A percentile compares a stretch with the other conserved stretches of the same genome.
phyloP scores from a whole-genome alignment of 495 filamentous ascomycete genomes.

The Daldinia caldariorum region DNA sequence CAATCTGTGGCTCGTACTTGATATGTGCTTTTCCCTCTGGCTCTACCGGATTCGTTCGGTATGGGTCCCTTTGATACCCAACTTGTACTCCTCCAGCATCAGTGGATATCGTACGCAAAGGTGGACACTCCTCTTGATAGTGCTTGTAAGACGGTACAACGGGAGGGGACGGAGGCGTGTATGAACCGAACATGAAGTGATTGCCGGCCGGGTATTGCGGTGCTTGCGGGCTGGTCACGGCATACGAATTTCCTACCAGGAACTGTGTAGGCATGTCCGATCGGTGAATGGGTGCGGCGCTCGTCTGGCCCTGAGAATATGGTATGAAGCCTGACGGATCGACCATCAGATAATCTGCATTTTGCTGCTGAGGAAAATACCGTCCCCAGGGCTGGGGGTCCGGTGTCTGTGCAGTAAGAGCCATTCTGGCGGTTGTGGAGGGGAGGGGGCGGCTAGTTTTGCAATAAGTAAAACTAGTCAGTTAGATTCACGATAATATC shows the following conservation, averaged over 20 bases:
- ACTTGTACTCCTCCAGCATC: constrained; percentile 15
- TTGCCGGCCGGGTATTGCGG: constrained; percentile 49
- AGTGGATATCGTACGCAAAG: constrained; percentile 27
- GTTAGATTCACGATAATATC: constrained; percentile 21
- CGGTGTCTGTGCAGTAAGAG: constrained; percentile 50
- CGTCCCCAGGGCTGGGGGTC: constrained; percentile 52
- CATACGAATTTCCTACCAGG: constrained; percentile 49
- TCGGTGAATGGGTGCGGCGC: constrained; percentile 45
- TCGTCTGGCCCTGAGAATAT: constrained; percentile 48
- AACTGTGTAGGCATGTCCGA: constrained; percentile 47
- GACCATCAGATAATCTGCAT: constrained; percentile 52
- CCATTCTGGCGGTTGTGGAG: constrained; percentile 48
- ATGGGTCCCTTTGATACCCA: constrained; percentile 25
- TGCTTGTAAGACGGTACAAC: constrained; percentile 51
- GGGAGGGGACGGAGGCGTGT: constrained; percentile 45
- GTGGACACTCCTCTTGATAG: constrained; percentile 50
- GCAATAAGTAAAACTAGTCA: constrained; percentile 35
- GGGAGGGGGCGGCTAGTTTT: constrained; percentile 25
- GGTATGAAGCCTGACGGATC: constrained; percentile 46
- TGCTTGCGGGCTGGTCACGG: constrained; percentile 49
- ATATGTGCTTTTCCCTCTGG: constrained; percentile 30
- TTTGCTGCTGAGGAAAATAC: constrained; percentile 54
- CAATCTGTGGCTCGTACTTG: constrained; percentile 52
- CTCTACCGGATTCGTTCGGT: constrained; percentile 30
- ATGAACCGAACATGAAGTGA: constrained; percentile 51